Percentiles rank a stretch among this genome's conserved stretches.
These are phyloP conservation scores for Chlorencoelia australis DNA, from an alignment of 2,329 filamentous ascomycete genomes.

Conservation along the genomic window DNA sequence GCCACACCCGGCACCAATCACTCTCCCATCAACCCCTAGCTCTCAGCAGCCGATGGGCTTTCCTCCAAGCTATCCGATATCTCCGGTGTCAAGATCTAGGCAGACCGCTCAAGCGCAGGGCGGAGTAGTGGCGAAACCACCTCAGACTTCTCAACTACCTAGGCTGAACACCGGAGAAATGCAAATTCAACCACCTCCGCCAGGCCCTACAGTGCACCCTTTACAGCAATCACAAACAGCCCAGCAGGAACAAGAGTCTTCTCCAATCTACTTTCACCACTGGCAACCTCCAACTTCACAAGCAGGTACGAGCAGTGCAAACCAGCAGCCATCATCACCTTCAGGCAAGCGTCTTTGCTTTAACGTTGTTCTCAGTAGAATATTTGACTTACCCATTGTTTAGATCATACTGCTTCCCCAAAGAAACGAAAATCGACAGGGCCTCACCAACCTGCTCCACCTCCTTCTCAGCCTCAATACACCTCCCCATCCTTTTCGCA, in stretches of 20 bases:
- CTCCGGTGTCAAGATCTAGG: constrained; percentile 24
- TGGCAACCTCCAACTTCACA: constrained; percentile 75
- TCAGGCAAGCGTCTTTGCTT: constrained; percentile 52
- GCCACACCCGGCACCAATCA: constrained; percentile 20
- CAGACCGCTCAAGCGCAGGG: constrained; percentile 21
- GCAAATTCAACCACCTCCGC: constrained; percentile 30
- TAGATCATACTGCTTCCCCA: constrained; percentile 63
- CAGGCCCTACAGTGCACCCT: constrained; percentile 34
- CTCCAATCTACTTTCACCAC: constrained; percentile 82
- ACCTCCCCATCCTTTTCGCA: constrained; percentile 48
- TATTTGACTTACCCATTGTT: constrained; percentile 23
- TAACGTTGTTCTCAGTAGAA: constrained; percentile 34
- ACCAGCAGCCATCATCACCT: constrained; percentile 63
- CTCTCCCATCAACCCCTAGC: constrained; percentile 24
- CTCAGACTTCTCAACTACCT: constrained; percentile 28
- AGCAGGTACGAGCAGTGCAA: constrained; percentile 42
- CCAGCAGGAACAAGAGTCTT: constrained; percentile 49
- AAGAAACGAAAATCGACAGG: constrained; percentile 74
- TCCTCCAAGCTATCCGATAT: constrained; percentile 26
- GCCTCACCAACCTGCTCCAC: constrained; percentile 37
- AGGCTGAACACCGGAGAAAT: constrained; percentile 34
- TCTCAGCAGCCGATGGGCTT: constrained; percentile 19
- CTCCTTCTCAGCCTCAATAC: constrained; percentile 37
- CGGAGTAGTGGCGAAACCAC: constrained; percentile 16
- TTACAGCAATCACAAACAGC: constrained; percentile 42